phyloP scores from a whole-genome alignment of 805 yeast species.

The Candida vartiovaarae region DNA sequence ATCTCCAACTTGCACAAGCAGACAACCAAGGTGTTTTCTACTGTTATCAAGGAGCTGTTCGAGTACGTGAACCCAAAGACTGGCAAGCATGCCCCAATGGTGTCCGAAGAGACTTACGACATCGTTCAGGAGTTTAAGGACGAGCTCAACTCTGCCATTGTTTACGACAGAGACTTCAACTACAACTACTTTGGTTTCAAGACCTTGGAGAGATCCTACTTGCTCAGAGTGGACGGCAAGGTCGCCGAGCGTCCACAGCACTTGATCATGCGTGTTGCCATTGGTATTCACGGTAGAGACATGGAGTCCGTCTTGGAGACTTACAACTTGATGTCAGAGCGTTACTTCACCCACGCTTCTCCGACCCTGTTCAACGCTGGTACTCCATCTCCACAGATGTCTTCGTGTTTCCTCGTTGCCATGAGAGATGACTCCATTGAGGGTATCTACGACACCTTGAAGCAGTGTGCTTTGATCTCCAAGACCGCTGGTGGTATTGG shows the following conservation, averaged over 20 bases:
- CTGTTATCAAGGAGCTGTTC: constrained; percentile 65
- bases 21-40: constrained; percentile 78
- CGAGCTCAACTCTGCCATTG: constrained; percentile 65
- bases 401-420: constrained; percentile 90
- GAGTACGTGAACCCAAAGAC: constrained; percentile 77
- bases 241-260: constrained; percentile 91
- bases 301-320: constrained; percentile 69
- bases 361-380: constrained; percentile 97
- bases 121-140: constrained; percentile 58
- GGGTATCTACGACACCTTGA: constrained; percentile 86
- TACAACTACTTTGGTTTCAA: constrained; percentile 84
- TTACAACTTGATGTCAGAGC: constrained; percentile 78
- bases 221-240: constrained; percentile 54
- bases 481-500: constrained; percentile 97
- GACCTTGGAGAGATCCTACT: constrained; percentile 82
- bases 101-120: constrained; percentile 57
- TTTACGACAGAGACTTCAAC: constrained; percentile 68
- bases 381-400: constrained; percentile 74
- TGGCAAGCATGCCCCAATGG: constrained; percentile 48
- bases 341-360: constrained; percentile 88
- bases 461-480: constrained; percentile 84
- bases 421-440: constrained; percentile 94
- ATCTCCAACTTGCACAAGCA: constrained; percentile 90
- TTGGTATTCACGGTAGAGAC: constrained; percentile 80
- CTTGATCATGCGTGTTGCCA: constrained; percentile 82